phyloP scores from a whole-genome alignment of 768 basidiomycete species.

The Sporobolomyces roseus region DNA sequence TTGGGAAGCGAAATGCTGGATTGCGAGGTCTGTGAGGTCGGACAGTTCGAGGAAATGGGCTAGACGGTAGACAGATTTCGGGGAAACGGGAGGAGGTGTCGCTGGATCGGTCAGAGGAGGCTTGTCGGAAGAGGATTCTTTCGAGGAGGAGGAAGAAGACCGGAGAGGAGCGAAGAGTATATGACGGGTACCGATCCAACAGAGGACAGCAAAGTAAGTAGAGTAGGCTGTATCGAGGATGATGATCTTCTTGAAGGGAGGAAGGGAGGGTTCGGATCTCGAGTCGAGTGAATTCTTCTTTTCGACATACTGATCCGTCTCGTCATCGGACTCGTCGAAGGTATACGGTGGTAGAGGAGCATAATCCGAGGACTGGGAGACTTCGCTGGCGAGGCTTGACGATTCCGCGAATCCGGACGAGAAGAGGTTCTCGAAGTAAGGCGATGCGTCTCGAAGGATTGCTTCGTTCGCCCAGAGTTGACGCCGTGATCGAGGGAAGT shows the following conservation, averaged over 20 bases:
- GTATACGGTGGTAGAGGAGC: neutral
- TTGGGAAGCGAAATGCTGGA: neutral
- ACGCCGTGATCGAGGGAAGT: neutral
- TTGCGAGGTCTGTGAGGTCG: neutral
- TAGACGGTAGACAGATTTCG: conserved; percentile 26
- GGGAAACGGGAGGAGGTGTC: conserved; percentile 10
- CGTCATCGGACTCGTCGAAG: conserved; percentile 19
- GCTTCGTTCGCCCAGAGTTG: neutral
- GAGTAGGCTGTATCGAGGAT: neutral
- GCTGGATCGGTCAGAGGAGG: too few species aligned
- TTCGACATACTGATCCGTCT: too few species aligned
- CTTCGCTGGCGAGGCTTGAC: neutral
- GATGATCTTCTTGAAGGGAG: neutral
- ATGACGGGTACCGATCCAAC: conserved; percentile 4
- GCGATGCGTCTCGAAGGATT: neutral
- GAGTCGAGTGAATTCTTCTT: too few species aligned
- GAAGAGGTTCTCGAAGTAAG: conserved; percentile 6
- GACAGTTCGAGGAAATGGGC: conserved; percentile 15
- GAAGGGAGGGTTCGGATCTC: too few species aligned
- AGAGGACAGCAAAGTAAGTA: conserved; percentile 11
- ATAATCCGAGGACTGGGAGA: too few species aligned
- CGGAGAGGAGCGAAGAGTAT: conserved; percentile 11
- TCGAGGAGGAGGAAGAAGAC: too few species aligned
- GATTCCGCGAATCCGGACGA: conserved; percentile 3
- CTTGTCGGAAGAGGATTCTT: too few species aligned